Conservation (phyloP, 2,329 filamentous ascomycete species). For the Alternaria postmessia region DNA sequence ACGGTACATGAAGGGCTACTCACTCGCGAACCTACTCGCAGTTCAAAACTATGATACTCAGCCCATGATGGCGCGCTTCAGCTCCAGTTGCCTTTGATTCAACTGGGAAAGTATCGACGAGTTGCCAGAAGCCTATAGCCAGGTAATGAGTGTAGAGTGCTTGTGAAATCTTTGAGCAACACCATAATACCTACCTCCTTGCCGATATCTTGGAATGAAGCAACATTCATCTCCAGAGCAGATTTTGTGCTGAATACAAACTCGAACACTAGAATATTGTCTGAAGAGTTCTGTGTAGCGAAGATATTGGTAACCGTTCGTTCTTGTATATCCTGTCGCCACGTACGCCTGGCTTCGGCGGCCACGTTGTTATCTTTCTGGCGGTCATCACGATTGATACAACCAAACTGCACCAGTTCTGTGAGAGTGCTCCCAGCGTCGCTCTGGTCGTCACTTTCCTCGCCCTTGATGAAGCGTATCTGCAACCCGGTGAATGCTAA, state of each 20-base stretch:
- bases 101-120: not conserved
- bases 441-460: not conserved
- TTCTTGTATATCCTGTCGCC: not conserved
- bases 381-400: not conserved
- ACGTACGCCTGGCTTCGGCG: not conserved
- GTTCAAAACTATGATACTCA: not conserved
- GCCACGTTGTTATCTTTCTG: not conserved
- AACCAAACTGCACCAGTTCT: not conserved
- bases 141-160: not conserved
- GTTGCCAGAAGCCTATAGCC: not conserved
- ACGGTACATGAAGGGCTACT: not conserved
- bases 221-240: not conserved
- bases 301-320: not conserved
- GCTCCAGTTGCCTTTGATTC: not conserved
- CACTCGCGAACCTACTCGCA: not conserved
- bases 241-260: not conserved
- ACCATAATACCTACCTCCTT: not conserved
- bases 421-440: not conserved
- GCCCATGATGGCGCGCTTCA: not conserved
- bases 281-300: too few relatives aligned
- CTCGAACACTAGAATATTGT: not conserved
- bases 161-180: not conserved
- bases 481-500: not conserved
- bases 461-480: not conserved
- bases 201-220: not conserved